Evolutionary conservation across 1,139 yeast genomes (phyloP), one percentile per base, ranked within the genome.

Genomic region (Sugiyamaella castrensis): DNA sequence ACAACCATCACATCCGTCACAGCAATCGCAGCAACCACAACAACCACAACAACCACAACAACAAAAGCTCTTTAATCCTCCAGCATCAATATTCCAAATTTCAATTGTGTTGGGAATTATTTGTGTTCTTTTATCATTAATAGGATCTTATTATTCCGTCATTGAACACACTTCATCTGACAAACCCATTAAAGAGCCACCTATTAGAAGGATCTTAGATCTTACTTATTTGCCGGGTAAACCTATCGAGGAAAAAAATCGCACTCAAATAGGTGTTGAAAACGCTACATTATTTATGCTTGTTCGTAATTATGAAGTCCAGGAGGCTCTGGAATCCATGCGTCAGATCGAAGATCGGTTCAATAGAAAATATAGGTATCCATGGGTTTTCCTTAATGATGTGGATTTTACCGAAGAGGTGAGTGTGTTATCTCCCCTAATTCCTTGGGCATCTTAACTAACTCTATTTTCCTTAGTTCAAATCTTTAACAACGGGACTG

Each of bases 301-400:
- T 37, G 92, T 91, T 29, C 69, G 78, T 34, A 86, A 86, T 64
- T 67, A 71, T 54, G 95, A 86, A 65, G 66, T 86, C 31, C 74
- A 72, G 41, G 81, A 79, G 2, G 84, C 88, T 11, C 68, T 84
- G 48, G 72, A 74, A 55, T 75, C 91, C 1, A 84, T 86, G 71
- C 72, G 89, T 51, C 73, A 79, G 32, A 71, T 85, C 34, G 84
- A 80, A 61, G 83, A 79, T 61, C 63, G 83, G 12, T 79, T 80
- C 68, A 80, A 80, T 65, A 64, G 71, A 11, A 69, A 74, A 49
- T 79, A 65, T 65, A 64, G 76, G 55, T 80, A 80, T 57, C 92
- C 95, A 6, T 91, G 96, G 96, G 84, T 88, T 1, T 89, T 91
- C 60, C 65, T 91, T 44, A 91, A 91, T 62, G 95, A 91, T 62